Conservation (phyloP, 139 green algal genomes). For the Asterochloris sp. region DNA sequence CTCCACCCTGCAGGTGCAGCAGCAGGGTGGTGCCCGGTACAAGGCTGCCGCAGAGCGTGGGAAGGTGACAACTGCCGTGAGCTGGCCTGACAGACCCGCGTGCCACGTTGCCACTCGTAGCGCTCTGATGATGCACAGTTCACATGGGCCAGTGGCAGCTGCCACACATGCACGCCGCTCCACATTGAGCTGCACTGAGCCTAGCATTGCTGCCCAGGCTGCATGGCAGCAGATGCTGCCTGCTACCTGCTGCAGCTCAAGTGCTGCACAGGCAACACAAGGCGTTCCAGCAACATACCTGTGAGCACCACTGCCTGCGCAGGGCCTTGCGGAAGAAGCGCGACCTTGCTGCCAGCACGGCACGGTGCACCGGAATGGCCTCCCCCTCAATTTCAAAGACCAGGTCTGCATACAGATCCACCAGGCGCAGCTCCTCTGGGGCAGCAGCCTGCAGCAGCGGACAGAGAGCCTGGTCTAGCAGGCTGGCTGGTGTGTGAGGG, state of each 20-base stretch:
- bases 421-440: too few relatives aligned
- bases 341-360: slow-evolving; percentile 27
- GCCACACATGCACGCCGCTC: not conserved
- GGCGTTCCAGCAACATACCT: not conserved
- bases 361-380: slow-evolving; percentile 22
- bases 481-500: too few relatives aligned
- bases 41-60: too few relatives aligned
- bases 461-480: too few relatives aligned
- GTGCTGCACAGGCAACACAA: too few relatives aligned
- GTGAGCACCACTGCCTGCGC: slow-evolving; percentile 3
- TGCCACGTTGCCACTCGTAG: too few relatives aligned
- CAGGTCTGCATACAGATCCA: slow-evolving; percentile 13
- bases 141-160: too few relatives aligned
- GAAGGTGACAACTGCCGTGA: too few relatives aligned
- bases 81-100: too few relatives aligned
- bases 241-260: not conserved
- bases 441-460: too few relatives aligned
- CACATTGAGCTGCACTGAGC: not conserved
- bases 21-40: not conserved
- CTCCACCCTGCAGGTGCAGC: not conserved
- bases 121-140: too few relatives aligned
- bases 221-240: not conserved
- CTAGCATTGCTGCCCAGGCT: not conserved
- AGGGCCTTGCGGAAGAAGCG: slow-evolving; percentile 16
- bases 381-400: slow-evolving; percentile 19